Evolutionary conservation across 2,329 filamentous ascomycete species (phyloP).

Genomic region (Penicillium concentricum): DNA sequence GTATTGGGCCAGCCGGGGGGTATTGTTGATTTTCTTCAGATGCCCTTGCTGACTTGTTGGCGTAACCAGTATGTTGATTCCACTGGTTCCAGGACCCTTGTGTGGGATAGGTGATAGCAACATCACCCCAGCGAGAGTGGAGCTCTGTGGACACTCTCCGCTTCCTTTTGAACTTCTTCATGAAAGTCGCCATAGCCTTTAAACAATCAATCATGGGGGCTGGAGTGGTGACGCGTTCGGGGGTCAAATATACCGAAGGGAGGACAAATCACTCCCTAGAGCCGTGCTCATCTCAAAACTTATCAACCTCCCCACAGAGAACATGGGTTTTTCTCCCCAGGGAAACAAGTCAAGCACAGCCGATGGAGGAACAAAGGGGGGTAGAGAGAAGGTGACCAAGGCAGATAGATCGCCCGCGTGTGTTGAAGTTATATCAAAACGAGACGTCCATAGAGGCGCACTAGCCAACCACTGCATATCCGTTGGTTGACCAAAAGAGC

Average conservation of each 20-base stretch:
- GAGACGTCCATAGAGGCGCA: slow-evolving; percentile 16
- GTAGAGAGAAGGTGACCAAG: background rate
- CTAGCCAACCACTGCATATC: slow-evolving; percentile 23
- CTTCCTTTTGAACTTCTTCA: slow-evolving; percentile 35
- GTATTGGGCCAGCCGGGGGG: slow-evolving; percentile 6
- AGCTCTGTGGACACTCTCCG: slow-evolving; percentile 37
- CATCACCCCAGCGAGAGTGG: slow-evolving; percentile 43
- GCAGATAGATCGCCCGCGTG: slow-evolving; percentile 17
- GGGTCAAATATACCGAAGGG: slow-evolving; percentile 8
- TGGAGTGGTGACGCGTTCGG: background rate
- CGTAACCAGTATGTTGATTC: slow-evolving; percentile 27
- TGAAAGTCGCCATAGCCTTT: slow-evolving; percentile 30
- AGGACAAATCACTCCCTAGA: slow-evolving; percentile 18
- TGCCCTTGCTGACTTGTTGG: slow-evolving; percentile 8
- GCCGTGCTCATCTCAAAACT: slow-evolving; percentile 19
- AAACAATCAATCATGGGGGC: slow-evolving; percentile 26
- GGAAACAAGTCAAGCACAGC: background rate
- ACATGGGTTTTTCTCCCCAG: background rate
- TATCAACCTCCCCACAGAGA: slow-evolving; percentile 11
- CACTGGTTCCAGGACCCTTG: slow-evolving; percentile 45
- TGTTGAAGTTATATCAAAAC: slow-evolving; percentile 26
- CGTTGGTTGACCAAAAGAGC: slow-evolving; percentile 11
- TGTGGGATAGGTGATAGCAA: slow-evolving; percentile 41
- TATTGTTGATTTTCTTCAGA: slow-evolving; percentile 15
- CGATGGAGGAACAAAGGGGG: slow-evolving; percentile 4